Conservation (phyloP, 2,329 filamentous ascomycete species). For the Aspergillus pseudoviridinutans region DNA sequence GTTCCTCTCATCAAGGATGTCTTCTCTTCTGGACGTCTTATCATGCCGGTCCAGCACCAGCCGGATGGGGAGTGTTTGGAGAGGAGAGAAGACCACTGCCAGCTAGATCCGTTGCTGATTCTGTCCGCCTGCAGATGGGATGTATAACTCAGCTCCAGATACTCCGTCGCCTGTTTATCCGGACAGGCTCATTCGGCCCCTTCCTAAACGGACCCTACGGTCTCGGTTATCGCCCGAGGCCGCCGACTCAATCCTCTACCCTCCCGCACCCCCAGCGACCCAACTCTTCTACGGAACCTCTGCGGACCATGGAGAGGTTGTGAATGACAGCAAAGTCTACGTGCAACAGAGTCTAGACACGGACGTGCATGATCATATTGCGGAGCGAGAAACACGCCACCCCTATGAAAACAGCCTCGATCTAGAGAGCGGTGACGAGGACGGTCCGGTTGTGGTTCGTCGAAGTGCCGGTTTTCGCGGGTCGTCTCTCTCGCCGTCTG, state of each 20-base stretch:
- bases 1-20: slow-evolving; percentile 23
- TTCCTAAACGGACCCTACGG: slow-evolving; percentile 83
- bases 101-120: slow-evolving; percentile 36
- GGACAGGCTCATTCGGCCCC: slow-evolving; percentile 85
- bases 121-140: slow-evolving; percentile 41
- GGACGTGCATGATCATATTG: slow-evolving; percentile 35
- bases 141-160: slow-evolving; percentile 57
- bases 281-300: slow-evolving; percentile 73
- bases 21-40: slow-evolving; percentile 13
- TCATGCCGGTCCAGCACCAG: slow-evolving; percentile 9
- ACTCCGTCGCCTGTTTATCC: slow-evolving; percentile 76
- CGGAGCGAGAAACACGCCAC: slow-evolving; percentile 39
- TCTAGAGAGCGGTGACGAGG: slow-evolving; percentile 61
- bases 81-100: slow-evolving; percentile 11
- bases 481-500: slow-evolving; percentile 32
- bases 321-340: slow-evolving; percentile 43
- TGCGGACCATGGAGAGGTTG: slow-evolving; percentile 53
- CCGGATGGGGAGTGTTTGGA: slow-evolving; percentile 9
- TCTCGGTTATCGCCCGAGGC: slow-evolving; percentile 83
- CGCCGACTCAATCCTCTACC: slow-evolving; percentile 77
- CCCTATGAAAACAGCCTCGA: slow-evolving; percentile 54
- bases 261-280: slow-evolving; percentile 65
- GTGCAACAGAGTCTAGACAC: slow-evolving; percentile 43
- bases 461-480: slow-evolving; percentile 40
- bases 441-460: slow-evolving; percentile 41